Base-by-base conservation (phyloP, 345 rosid genomes). In the Barbarea vulgaris region DNA sequence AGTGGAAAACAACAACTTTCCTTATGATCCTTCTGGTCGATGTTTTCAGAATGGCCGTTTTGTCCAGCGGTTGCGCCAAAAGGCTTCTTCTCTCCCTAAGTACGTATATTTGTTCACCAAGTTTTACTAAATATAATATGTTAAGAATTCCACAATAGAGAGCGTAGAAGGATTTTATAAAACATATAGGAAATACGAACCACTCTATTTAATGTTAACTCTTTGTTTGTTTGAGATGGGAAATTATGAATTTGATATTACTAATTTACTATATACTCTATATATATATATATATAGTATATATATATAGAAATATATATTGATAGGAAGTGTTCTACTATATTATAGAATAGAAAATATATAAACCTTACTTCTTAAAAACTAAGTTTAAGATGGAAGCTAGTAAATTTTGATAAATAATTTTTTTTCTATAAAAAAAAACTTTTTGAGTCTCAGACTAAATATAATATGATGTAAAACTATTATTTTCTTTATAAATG, bases 11-110 rank as follows among this genome's bases (percentile, higher is more conserved):
- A 79, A 76, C 48, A 73, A 72, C 4, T 76, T 69, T 47, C 67
- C 57, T 12, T 58, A 42, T 12, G 68, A 82, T 27, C 77, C 77
- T 1, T 11, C 14, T 5, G 85, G 25, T 59, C 81, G 73, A 66
- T 3, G 27, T 54, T 80, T 80, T 18, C 72, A 74, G 33, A 77
- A 80, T 50, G 80, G 80, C 9, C 80, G 74, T 13, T 80, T 80
- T 14, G 73, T 83, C n/a, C 80, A 67, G 48, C 69, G 66, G 4
- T 17, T 80, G 34, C 72, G 82, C 7, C 44, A 77, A 30, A 83
- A 77, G 50, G 79, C 82, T 9, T 58, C 78, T 13, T 66, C 86
- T 69, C 80, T 62, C 31, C 56, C 63, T 9, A 80, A 75, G 82
- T 83, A 77, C 11, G 46, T 41, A 6, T 42, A 44, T 64, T 1